phyloP scores from a whole-genome alignment of 225 moss, liverwort and hornwort genomes.

The Thuidium tamariscinum region DNA sequence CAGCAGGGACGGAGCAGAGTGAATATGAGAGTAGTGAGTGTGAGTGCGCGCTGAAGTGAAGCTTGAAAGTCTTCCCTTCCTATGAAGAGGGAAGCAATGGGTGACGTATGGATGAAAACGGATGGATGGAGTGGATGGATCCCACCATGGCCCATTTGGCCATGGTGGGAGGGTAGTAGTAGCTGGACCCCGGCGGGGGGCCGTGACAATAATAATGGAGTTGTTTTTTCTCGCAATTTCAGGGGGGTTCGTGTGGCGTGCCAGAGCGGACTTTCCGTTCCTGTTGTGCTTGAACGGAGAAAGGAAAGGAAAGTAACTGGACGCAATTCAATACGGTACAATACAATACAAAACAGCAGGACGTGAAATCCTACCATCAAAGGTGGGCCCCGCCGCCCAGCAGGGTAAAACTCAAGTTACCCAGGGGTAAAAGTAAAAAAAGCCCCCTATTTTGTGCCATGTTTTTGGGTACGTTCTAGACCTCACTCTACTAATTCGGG shows the following conservation, averaged over 20 bases:
- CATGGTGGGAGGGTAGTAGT: not conserved
- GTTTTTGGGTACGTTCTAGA: no score
- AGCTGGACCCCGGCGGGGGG: not conserved
- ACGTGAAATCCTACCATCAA: no score
- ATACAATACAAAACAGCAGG: no score
- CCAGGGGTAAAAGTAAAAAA: no score
- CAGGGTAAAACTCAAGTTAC: no score
- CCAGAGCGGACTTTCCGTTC: not conserved
- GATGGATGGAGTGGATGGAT: not conserved
- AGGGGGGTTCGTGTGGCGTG: not conserved
- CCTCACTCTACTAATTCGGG: no score
- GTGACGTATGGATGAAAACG: not conserved
- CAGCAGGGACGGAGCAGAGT: not conserved
- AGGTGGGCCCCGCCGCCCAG: no score
- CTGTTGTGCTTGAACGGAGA: not conserved
- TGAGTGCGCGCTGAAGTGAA: not conserved
- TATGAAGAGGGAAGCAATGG: not conserved
- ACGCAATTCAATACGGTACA: no score
- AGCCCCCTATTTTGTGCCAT: no score
- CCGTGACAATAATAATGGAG: slow-evolving; percentile 8
- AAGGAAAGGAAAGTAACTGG: no score
- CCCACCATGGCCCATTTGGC: not conserved
- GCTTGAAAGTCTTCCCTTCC: not conserved
- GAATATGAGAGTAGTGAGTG: not conserved
- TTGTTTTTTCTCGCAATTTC: not conserved